phyloP scores from a whole-genome alignment of 345 rosid genomes.

The Abelmoschus esculentus region DNA sequence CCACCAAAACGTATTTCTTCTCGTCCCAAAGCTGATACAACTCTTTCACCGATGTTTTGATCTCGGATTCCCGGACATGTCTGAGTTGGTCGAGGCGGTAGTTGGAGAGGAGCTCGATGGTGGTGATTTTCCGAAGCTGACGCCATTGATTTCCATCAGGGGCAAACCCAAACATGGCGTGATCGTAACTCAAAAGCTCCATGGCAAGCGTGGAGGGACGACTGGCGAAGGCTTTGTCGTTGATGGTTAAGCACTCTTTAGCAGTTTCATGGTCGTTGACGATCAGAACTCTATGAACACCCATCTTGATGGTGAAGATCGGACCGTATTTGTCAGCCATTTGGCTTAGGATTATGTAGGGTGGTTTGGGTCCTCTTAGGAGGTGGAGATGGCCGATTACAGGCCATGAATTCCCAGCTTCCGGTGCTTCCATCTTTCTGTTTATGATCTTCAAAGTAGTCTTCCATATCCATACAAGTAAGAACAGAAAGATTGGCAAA shows the following conservation, averaged over 20 bases:
- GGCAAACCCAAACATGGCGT: constrained; percentile 21
- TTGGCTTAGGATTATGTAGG: constrained; percentile 20
- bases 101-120: constrained; percentile 28
- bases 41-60: not conserved
- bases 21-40: not conserved
- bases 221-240: constrained; percentile 21
- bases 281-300: constrained; percentile 23
- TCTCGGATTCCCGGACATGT: constrained; percentile 16
- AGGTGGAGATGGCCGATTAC: constrained; percentile 37
- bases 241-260: constrained; percentile 28
- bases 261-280: constrained; percentile 22
- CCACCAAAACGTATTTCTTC: constrained; percentile 14
- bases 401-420: constrained; percentile 29
- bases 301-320: constrained; percentile 29
- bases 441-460: not conserved
- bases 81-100: constrained; percentile 21
- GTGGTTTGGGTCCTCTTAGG: constrained; percentile 21
- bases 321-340: constrained; percentile 31
- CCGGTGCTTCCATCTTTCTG: not conserved
- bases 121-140: constrained; percentile 20
- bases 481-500: not conserved
- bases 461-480: not conserved
- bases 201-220: constrained; percentile 22
- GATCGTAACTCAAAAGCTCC: constrained; percentile 20
- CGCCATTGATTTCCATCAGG: constrained; percentile 35